Base-by-base conservation (phyloP, 2,329 filamentous ascomycete genomes). In the Niveomyces coronatus region DNA sequence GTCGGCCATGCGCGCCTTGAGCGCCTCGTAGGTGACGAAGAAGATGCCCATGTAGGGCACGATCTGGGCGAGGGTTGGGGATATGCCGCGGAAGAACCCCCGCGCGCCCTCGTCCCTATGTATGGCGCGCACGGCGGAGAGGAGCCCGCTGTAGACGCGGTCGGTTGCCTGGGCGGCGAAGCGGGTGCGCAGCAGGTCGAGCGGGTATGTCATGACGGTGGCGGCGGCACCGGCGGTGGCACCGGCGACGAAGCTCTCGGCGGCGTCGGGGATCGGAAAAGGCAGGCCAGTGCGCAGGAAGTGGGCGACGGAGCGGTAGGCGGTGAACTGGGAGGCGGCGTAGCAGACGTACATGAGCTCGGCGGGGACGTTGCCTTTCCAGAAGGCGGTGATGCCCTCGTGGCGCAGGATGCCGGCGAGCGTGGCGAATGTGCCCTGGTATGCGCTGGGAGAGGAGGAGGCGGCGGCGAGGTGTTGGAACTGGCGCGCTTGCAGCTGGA, bases 361-460 rank as follows among this genome's bases (percentile, higher is more conserved):
- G 36, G 91, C 91, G 27, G 91, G 88, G 42, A 98, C 78, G 57
- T 98, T 98, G 56, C 91, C 91, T 68, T 96, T 96, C 91, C 91
- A 98, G 47, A 98, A 73, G 20, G 78, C 83, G 37, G 82, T 81
- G 48, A 96, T 55, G 29, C 91, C 91, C 58, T 98, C 91, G 52
- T 87, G 70, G 19, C 65, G 67, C 36, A 89, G 58, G 52, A 96
- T 96, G 44, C 81, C 74, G 41, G 71, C 73, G 55, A 94, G 67
- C 2, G 87, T 94, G 9, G 74, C 70, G 28, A 87, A 51, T 1
- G 85, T 86, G 49, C 86, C 86, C 54, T 81, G 85, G 64, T 89
- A 85, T 32, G 22, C 14, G 16, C 4, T 5, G 31, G 66, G 64
- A 11, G 66, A 62, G 47, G 65, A 66, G 37, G 56, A 60, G 45